phyloP scores from a whole-genome alignment of 2,329 filamentous ascomycete genomes.

The Xylaria sp. region DNA sequence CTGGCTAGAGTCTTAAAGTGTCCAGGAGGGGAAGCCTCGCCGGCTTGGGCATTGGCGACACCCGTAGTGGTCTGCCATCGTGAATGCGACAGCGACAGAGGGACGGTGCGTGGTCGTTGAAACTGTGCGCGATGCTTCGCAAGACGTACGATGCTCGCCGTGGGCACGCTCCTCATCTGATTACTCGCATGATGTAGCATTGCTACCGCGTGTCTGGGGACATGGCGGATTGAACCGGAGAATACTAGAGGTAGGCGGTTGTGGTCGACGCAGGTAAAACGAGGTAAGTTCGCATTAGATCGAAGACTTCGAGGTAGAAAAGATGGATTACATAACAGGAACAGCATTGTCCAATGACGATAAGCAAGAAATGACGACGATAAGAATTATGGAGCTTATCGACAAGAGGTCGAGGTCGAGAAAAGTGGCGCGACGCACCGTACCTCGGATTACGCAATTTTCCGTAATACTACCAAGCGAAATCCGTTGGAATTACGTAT shows the following conservation, averaged over 20 bases:
- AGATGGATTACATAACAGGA: slow-evolving; percentile 2
- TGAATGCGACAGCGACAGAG: slow-evolving; percentile 30
- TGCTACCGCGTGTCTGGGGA: slow-evolving; percentile 25
- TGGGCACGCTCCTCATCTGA: slow-evolving; percentile 38
- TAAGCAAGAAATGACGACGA: neutral
- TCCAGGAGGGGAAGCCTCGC: slow-evolving; percentile 14
- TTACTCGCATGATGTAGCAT: slow-evolving; percentile 39
- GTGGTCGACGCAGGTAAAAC: too few relatives aligned
- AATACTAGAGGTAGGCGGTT: too few relatives aligned
- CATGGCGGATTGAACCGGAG: slow-evolving; percentile 21
- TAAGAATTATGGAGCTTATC: neutral
- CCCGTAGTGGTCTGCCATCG: slow-evolving; percentile 40
- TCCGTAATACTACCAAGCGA: neutral
- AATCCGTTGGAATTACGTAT: too few relatives aligned
- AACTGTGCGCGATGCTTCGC: slow-evolving; percentile 43
- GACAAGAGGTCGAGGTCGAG: neutral
- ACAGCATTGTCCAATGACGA: slow-evolving; percentile 6
- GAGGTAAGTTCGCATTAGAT: neutral
- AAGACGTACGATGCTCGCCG: slow-evolving; percentile 46
- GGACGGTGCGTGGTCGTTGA: slow-evolving; percentile 33
- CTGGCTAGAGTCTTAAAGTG: slow-evolving; percentile 35
- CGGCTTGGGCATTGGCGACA: slow-evolving; percentile 22
- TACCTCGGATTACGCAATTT: neutral
- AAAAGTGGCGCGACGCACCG: neutral
- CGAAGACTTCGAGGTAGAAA: neutral